These are phyloP conservation scores for Metschnikowia henanensis DNA, from an alignment of 805 yeast species.

Conservation along the genomic window DNA sequence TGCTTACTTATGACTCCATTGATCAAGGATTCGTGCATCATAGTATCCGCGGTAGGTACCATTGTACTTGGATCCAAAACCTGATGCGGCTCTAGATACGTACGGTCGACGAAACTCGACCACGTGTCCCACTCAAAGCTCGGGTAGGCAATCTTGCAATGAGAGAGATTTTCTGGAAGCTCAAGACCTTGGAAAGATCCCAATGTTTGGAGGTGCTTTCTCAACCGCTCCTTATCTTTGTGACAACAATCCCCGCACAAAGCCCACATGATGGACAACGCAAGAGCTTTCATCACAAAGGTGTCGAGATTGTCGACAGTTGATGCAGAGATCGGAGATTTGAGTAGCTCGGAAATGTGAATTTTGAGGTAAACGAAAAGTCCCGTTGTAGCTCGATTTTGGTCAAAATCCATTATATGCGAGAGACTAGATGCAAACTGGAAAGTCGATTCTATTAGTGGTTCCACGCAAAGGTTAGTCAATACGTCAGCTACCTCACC, in stretches of 20 bases:
- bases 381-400: slow-evolving; percentile 36
- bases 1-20: slow-evolving; percentile 55
- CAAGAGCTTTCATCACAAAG: slow-evolving; percentile 33
- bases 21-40: slow-evolving; percentile 62
- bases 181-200: slow-evolving; percentile 18
- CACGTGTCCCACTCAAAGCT: slow-evolving; percentile 49
- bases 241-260: slow-evolving; percentile 56
- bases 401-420: slow-evolving; percentile 55
- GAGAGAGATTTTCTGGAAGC: slow-evolving; percentile 27
- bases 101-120: slow-evolving; percentile 37
- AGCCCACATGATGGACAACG: slow-evolving; percentile 57
- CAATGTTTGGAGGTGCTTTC: slow-evolving; percentile 23
- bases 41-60: slow-evolving; percentile 79
- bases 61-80: slow-evolving; percentile 62
- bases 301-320: slow-evolving; percentile 24
- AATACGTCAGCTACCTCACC: slow-evolving; percentile 12
- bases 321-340: background rate
- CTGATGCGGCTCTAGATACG: slow-evolving; percentile 56
- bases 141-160: slow-evolving; percentile 45
- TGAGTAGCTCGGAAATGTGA: slow-evolving; percentile 28
- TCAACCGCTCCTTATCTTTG: slow-evolving; percentile 40
- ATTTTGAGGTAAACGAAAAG: slow-evolving; percentile 41
- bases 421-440: slow-evolving; percentile 24
- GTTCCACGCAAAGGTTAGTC: background rate
- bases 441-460: slow-evolving; percentile 18